Evolutionary conservation across 1,139 yeast genomes (phyloP), one percentile per base, ranked within the genome.

Genomic region (Suhomyces atakaporum): DNA sequence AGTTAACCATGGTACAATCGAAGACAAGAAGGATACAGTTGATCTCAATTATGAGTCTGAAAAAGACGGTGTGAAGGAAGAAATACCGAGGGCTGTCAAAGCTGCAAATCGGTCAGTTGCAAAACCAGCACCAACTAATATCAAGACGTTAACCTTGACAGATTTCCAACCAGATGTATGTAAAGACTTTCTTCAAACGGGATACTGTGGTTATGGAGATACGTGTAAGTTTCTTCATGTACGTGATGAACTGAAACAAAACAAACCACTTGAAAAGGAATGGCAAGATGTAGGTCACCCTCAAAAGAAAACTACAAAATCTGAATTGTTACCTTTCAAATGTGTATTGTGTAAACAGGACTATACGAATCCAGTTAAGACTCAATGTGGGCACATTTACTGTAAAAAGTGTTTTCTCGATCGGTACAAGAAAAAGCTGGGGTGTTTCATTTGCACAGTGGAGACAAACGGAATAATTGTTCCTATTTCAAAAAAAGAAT

Each of bases 151-250:
- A 1, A 79, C 87, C 1, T 67, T 83, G n/a, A 75, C 86, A 24
- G 98, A 92, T 53, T 92, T 84, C 56, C 96, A 88, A 54, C 95
- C 95, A 0, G 97, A 92, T 55, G 84, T 94, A 3, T 94, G 98
- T 56, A 94, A 92, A 53, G 97, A 94, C 58, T 94, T 77, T 59
- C 77, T 81, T 42, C 88, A 84, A 49, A 90, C 95, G 0, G 98
- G 98, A 0, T 90, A 81, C 55, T 94, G 98, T 69, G 97, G 97
- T 5, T 94, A 84, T 56, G 99, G 99, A 7, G 98, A 94, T 53
- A 84, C 95, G n/a, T 94, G 99, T 66, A 94, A 92, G 63, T 94
- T 94, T 58, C 60, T 92, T 20, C 98, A 94, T 56, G 77, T 86
- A 9, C 65, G 98, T 56, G 96, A 87, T 47, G 96, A 89, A 56